Evolutionary conservation across 805 yeast genomes (phyloP), one percentile per base, ranked within the genome.

Genomic region (Hanseniaspora osmophila): DNA sequence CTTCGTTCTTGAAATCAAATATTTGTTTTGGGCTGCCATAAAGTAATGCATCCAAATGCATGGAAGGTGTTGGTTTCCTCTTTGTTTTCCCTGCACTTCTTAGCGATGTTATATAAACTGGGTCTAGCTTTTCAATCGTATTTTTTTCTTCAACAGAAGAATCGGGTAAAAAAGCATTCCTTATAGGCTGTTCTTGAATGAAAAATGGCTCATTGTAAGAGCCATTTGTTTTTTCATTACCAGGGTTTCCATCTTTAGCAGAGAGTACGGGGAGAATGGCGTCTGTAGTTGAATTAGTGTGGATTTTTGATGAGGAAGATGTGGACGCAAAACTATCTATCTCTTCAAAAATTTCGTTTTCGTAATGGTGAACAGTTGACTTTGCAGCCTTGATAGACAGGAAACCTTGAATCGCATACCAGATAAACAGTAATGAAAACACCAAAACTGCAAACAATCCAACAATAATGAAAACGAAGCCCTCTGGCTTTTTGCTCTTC

Each of bases 381-480:
- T 72, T 71, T 30, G 85, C 77, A 39, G 70, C 57, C 48, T 73
- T 66, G 27, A 72, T 71, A 5, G 85, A 76, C 12, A 63, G 54
- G 30, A 70, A 49, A 12, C 74, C 71, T 38, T 69, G 64, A 19
- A 73, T 58, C 18, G 72, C 54, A 52, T 80, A 74, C 73, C 80
- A 78, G 12, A 68, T 51, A 10, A 73, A 51, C 37, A 80, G 67
- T 1, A 68, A 69, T 3, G 79, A 49, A 17, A 78, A 60, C 3
- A 82, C 63, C 35, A 75, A 77, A 0, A 79, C 84, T 4, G 79
- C 75, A 35, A 79, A 68, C 10, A 80, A 67, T 1, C 94, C 95
- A 39, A 84, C 81, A 0, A 84, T 81, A 44, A 86, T 85, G 62
- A 84, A 85, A 2, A 86, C 87, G 1, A 92, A 81, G 1, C 95